Evolutionary conservation across 2,329 filamentous ascomycete species (phyloP), one percentile per base, ranked within the genome.

Genomic region (Coccinonectria pachysandricola): DNA sequence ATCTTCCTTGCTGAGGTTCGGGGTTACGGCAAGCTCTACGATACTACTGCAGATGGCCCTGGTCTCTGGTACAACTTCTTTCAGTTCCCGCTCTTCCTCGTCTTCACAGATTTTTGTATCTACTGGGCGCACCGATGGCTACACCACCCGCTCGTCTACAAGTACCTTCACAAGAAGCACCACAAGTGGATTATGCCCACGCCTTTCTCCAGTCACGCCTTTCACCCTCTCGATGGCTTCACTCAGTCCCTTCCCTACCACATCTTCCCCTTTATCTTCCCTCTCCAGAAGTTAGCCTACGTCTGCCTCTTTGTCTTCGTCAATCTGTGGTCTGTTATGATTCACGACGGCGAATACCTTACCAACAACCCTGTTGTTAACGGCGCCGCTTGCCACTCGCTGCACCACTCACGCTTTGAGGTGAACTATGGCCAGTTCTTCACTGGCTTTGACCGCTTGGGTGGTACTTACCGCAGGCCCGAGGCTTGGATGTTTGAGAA

Each of bases 111-210:
- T 59, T 79, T 79, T 55, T 76, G 69, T 60, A 87, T 94, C 62
- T 93, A 94, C 68, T 84, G 80, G 70, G 88, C 92, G 47, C 86
- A 93, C 63, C 79, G 86, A 31, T 79, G 73, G 31, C 69, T 92
- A 35, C 86, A 94, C 59, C 78, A 86, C 57, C 82, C 82, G 10
- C 50, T 62, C 27, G 43, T 59, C 26, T 96, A 96, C 72, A 92
- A 87, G 65, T 65, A 66, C 41, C 68, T 95, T 25, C 88, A 96
- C 72, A 96, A 96, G 73, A 79, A 86, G 40, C 88, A 96, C 60
- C 88, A 96, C 75, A 95, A 94, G 65, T 96, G 88, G 88, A 95
- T 96, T 59, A 92, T 95, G 84, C 88, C 88, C 3, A 93, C 85
- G 3, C 88, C 88, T 1, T 95, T 75, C 54, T 87, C 88, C 21